Evolutionary conservation across 2,329 filamentous ascomycete genomes (phyloP), one percentile per base, ranked within the genome.

Genomic region (Calonectria pteridis): DNA sequence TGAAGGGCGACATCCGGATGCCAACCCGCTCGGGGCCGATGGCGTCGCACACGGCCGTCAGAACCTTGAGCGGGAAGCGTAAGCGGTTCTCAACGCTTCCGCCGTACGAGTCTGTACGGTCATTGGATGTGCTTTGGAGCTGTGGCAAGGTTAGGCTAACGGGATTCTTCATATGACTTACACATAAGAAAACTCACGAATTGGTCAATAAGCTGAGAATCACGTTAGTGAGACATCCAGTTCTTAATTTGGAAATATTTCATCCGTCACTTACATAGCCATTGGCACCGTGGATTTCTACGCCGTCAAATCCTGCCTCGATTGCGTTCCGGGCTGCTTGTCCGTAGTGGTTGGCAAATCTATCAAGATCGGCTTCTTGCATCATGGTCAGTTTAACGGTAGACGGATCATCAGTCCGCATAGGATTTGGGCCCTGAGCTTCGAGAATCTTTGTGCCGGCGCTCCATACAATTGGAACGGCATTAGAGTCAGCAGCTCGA

Each of bases 291-390:
- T 90, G 87, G 7, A 88, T 81, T 75, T 96, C 94, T 67, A 96
- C 90, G 6, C 91, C 92, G 79, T 96, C 94, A 40, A 93, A 93
- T 0, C 94, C 94, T 6, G 90, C 91, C 0, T 88, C 86, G 0
- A 94, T 82, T 0, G 93, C 89, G 29, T 91, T 87, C 76, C 87
- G 86, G 0, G 88, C 85, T 0, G 89, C 88, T 1, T 86, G 87
- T 2, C 87, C 89, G 83, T 89, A 95, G 0, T 90, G 90, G 1
- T 82, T 82, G 79, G 94, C 93, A 71, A 93, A 87, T 4, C 87
- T 83, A 64, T 91, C 86, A 67, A 96, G 95, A 46, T 95, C 93
- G 0, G 88, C 84, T 28, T 89, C 85, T 0, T 89, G 92, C 89
- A 96, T 90, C 11, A 66, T n/a, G 87, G 90, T 74, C 88, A 79